These are phyloP conservation scores for Aspergillus asperescens DNA, from an alignment of 495 filamentous ascomycete genomes.

Conservation along the genomic window DNA sequence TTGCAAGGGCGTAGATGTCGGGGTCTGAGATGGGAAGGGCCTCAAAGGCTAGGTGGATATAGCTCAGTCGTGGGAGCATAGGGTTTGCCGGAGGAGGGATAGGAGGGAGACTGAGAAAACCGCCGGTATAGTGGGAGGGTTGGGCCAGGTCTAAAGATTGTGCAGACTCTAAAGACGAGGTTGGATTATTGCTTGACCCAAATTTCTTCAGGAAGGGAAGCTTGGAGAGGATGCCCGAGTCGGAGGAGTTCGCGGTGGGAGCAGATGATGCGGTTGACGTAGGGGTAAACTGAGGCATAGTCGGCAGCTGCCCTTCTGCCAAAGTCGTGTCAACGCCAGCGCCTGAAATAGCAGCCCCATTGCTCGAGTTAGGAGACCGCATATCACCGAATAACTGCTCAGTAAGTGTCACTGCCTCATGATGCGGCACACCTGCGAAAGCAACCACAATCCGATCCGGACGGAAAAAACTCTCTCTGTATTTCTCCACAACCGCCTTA, in stretches of 20 bases:
- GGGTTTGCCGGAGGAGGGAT: conserved; percentile 72
- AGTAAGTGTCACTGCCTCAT: conserved; percentile 71
- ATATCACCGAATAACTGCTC: conserved; percentile 90
- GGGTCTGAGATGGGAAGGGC: conserved; percentile 82
- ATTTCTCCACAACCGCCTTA: conserved; percentile 65
- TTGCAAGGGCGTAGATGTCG: conserved; percentile 94
- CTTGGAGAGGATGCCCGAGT: conserved; percentile 64
- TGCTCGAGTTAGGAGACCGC: conserved; percentile 41
- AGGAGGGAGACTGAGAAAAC: conserved; percentile 77
- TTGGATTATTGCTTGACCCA: conserved; percentile 52
- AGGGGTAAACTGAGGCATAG: conserved; percentile 38
- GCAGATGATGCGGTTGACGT: conserved; percentile 36
- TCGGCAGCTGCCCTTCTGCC: conserved; percentile 35
- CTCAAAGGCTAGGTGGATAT: conserved; percentile 95
- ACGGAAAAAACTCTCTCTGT: conserved; percentile 76
- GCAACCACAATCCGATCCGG: conserved; percentile 91
- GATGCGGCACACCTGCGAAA: conserved; percentile 86
- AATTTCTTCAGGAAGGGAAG: conserved; percentile 93
- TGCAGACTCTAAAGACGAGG: conserved; percentile 47
- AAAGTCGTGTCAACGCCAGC: conserved; percentile 51
- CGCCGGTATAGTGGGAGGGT: conserved; percentile 87
- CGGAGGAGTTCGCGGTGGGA: conserved; percentile 37
- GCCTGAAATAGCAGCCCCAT: conserved; percentile 52
- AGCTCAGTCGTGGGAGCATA: conserved; percentile 73
- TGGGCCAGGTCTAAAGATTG: conserved; percentile 53